Evolutionary conservation across 257 asterid species (phyloP).

Genomic region (Paulownia fortunei): DNA sequence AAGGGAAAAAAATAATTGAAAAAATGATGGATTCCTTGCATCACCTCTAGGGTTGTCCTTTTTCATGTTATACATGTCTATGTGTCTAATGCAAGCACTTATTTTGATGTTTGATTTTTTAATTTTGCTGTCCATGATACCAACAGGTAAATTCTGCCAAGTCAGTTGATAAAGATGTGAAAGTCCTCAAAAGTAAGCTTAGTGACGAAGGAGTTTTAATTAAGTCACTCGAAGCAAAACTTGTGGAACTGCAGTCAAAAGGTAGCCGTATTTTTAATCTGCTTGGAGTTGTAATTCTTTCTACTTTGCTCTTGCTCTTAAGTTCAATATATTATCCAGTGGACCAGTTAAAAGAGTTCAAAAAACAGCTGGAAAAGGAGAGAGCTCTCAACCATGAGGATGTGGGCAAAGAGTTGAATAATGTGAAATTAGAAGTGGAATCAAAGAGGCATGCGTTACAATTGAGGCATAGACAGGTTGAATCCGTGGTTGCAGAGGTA

Average conservation of each 20-base stretch:
- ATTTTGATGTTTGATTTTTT: conserved; percentile 3
- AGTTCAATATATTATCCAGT: conserved; percentile 44
- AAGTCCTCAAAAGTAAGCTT: conserved; percentile 65
- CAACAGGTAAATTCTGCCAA: conserved; percentile 72
- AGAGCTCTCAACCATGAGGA: conserved; percentile 49
- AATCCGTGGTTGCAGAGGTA: conserved; percentile 73
- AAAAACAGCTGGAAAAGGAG: conserved; percentile 68
- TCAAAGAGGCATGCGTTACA: conserved; percentile 59
- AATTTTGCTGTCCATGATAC: neutral
- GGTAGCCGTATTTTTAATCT: conserved; percentile 44
- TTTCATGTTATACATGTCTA: neutral
- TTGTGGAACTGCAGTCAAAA: conserved; percentile 67
- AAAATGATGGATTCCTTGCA: neutral
- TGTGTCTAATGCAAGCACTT: conserved; percentile 16
- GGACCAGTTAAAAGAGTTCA: conserved; percentile 62
- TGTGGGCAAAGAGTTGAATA: conserved; percentile 61
- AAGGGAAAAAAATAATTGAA: neutral
- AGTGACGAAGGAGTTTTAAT: conserved; percentile 67
- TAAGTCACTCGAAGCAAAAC: conserved; percentile 76
- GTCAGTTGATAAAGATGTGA: conserved; percentile 78
- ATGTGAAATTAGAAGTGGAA: conserved; percentile 65
- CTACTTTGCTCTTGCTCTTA: conserved; percentile 16
- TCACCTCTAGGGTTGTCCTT: neutral
- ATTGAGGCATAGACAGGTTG: conserved; percentile 66
- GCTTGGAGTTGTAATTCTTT: conserved; percentile 22